phyloP scores from a whole-genome alignment of 179 eudicot genomes.

The Nepenthes alata region DNA sequence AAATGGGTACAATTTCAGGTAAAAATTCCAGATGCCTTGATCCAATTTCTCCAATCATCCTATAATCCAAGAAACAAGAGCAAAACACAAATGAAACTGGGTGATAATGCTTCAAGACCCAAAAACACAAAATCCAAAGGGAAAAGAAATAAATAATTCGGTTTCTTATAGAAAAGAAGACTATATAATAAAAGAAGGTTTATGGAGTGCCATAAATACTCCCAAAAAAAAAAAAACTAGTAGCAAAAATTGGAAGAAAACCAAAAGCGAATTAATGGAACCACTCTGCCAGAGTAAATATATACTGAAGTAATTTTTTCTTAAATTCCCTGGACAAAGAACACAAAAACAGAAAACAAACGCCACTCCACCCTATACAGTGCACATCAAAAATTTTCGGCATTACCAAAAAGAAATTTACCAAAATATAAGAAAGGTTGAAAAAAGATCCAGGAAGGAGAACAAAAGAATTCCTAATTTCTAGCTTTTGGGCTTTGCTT shows the following conservation, averaged over 20 bases:
- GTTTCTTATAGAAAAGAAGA: not conserved
- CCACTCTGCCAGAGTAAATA: not conserved
- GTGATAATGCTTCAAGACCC: not conserved
- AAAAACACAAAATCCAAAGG: not conserved
- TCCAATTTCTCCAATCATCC: constrained; percentile 75
- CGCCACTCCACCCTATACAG: too few species aligned
- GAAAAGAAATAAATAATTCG: not conserved
- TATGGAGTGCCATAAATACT: not conserved
- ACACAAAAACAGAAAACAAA: too few species aligned
- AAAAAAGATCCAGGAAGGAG: too few species aligned
- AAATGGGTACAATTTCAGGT: constrained; percentile 55
- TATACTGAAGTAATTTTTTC: too few species aligned
- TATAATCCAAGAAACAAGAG: constrained; percentile 13
- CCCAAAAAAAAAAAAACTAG: not conserved
- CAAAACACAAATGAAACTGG: not conserved
- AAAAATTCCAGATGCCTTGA: constrained; percentile 56
- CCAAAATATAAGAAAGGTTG: too few species aligned
- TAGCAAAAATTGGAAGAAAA: not conserved
- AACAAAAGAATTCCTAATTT: too few species aligned
- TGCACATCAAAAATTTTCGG: too few species aligned
- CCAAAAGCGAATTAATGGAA: not conserved
- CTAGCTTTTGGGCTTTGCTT: too few species aligned
- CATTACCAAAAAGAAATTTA: too few species aligned
- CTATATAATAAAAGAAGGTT: not conserved
- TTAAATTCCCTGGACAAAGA: too few species aligned